Evolutionary conservation across 768 basidiomycete species (phyloP), one percentile per base, ranked within the genome.

Genomic region (Suillus spraguei): DNA sequence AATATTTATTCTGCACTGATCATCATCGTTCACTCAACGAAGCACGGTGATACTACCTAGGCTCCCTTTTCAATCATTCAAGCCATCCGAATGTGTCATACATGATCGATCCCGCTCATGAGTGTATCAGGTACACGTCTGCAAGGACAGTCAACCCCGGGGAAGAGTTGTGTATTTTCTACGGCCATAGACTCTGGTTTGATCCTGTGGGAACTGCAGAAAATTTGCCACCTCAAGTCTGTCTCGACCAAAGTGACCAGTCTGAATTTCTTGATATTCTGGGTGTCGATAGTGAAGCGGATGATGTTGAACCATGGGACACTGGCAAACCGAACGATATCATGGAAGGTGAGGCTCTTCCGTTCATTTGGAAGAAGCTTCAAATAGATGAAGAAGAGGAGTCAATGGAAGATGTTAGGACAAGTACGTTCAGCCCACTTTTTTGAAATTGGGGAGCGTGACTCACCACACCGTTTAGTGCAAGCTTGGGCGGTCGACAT

Each of bases 1-100:
- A 69, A 36, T 77, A 64, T n/a, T 35, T 50, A 39, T 38, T 58
- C 17, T 16, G 33, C 59, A 35, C 59, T n/a, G n/a, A n/a, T 33
- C 38, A 47, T 36, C 22, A 39, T 53, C 36, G 5, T 24, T 38
- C 11, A 28, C 38, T 56, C 24, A 56, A 17, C 28, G 16, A 17
- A 28, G 42, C 38, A 44, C 44, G 36, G 5, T 24, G 36, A 13
- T 24, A 47, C 22, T 39, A 9, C 55, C 33, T 59, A 92, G 93
- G 93, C 5, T 94, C 92, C 3, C 70, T 95, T 11, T 93, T 95
- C 77, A 95, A 94, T 71, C 92, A 93, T 75, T 86, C 87, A 0
- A 77, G 83, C 33, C 63, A 69, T 4, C 92, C 91, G 7, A 94
- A 94, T 73, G 83, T 92, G 20, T 85, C 87, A 0, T 93, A 85